Base-by-base conservation (phyloP, 192 early-diverging fungal genomes). In the Bifiguratus adelaidae region DNA sequence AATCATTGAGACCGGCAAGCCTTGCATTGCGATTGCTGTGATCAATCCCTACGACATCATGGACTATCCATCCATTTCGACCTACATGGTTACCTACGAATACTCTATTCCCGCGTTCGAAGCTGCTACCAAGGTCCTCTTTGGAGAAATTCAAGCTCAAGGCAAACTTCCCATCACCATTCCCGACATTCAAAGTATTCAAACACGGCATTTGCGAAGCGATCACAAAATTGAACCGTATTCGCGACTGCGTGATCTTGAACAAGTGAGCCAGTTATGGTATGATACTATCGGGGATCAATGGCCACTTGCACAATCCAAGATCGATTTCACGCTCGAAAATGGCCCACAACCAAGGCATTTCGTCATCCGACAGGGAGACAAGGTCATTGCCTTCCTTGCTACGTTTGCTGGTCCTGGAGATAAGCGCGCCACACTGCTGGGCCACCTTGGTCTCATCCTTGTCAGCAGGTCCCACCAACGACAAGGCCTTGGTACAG, bases 41-140 rank as follows among this genome's bases (percentile, higher is more conserved):
- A 58, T 65, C 26, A 65, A 65, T 26, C 62, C 62, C 15, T 65
- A 65, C 43, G 62, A 65, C 50, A 26, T 59, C 0, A 59, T 50
- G 41, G 52, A 32, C 12, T 65, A 58, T 37, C 42, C 56, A 3
- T 55, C 50, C 9, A 20, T 65, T 12, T 47, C 53, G 23, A 55
- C 62, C 5, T 59, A 55, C 27, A 24, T 59, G 13, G 56, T 58
- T 25, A 65, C 62, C 0, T 65, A 58, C 32, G 62, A 65, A 30
- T 59, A 65, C 35, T 55, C 56, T 7, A 51, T 56, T 19, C 62
- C 62, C 32, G 62, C 62, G 0, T 47, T 50, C 24, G 53, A 65
- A 41, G 47, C 62, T 19, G 56, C 51, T 29, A 52, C 55, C 30
- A 30, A 38, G 27, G 7, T 43, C 8, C 34, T 65, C 19, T 55